These are phyloP conservation scores for Ganoderma meredithae DNA, from an alignment of 1,284 basidiomycete species.

Conservation along the genomic window DNA sequence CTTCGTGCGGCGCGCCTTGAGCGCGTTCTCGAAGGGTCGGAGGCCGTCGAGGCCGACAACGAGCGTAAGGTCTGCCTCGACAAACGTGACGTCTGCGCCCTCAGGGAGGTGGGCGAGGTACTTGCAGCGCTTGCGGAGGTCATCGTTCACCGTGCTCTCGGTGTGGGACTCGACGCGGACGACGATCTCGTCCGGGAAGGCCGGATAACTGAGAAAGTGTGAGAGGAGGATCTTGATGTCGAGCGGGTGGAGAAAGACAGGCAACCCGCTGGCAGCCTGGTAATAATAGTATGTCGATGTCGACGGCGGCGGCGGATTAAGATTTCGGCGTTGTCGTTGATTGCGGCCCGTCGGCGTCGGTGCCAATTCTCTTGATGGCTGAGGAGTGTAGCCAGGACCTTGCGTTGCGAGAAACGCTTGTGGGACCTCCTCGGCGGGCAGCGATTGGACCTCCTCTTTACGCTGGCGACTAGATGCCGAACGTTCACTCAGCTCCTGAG, in stretches of 20 bases:
- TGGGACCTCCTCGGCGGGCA: constrained; percentile 48
- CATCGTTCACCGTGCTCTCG: constrained; percentile 87
- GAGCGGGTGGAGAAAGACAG: constrained; percentile 93
- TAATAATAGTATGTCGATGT: constrained; percentile 94
- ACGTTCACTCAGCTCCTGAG: constrained; percentile 58
- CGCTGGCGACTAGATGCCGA: constrained; percentile 48
- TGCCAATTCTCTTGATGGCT: constrained; percentile 35
- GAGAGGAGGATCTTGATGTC: constrained; percentile 94
- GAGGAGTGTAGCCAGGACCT: constrained; percentile 39
- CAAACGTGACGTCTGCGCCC: constrained; percentile 92
- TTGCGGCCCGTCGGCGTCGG: constrained; percentile 45
- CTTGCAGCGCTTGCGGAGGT: constrained; percentile 93
- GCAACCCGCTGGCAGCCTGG: constrained; percentile 91
- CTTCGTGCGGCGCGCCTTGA: constrained; percentile 78
- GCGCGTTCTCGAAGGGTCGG: constrained; percentile 80
- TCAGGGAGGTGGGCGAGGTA: constrained; percentile 94
- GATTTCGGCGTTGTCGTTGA: constrained; percentile 70
- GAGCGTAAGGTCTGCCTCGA: constrained; percentile 85
- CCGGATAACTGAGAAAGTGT: constrained; percentile 83
- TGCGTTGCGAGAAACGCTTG: constrained; percentile 60
- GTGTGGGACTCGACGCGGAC: constrained; percentile 83
- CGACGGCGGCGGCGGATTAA: constrained; percentile 84
- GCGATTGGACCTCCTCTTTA: constrained; percentile 43
- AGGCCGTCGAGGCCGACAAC: constrained; percentile 80
- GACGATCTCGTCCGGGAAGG: constrained; percentile 85